phyloP scores from a whole-genome alignment of 2,329 filamentous ascomycete species.

The Rhinocladiella similis region DNA sequence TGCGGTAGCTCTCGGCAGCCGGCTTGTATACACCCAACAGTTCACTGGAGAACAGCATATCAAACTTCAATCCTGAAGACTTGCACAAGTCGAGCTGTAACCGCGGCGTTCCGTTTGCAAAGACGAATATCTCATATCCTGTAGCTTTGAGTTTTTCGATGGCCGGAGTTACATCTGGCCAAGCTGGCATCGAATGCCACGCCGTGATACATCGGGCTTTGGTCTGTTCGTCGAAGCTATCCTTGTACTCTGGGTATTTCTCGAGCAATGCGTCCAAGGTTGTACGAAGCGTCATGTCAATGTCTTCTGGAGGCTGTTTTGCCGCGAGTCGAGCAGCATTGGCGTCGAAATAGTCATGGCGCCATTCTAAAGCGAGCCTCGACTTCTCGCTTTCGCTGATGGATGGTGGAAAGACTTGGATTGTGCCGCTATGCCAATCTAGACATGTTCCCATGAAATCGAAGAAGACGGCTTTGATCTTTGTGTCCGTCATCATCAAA shows the following conservation, averaged over 20 bases:
- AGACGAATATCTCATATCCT: slow-evolving; percentile 49
- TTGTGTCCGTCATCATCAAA: slow-evolving; percentile 5
- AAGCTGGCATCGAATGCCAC: slow-evolving; percentile 54
- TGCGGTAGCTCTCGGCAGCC: slow-evolving; percentile 47
- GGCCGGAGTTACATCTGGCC: slow-evolving; percentile 52
- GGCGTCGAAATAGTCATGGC: slow-evolving; percentile 50
- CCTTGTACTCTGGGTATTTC: slow-evolving; percentile 24
- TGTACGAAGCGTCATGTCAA: slow-evolving; percentile 51
- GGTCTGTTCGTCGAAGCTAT: slow-evolving; percentile 18
- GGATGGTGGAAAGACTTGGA: slow-evolving; percentile 37
- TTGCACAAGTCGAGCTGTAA: not conserved
- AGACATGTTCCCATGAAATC: slow-evolving; percentile 62
- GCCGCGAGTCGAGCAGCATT: slow-evolving; percentile 41
- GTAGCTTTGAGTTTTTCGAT: slow-evolving; percentile 41
- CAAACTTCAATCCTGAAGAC: not conserved
- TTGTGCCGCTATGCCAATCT: slow-evolving; percentile 52
- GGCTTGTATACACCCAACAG: slow-evolving; percentile 44
- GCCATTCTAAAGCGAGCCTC: slow-evolving; percentile 52
- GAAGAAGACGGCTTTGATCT: slow-evolving; percentile 53
- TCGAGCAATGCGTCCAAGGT: slow-evolving; percentile 43
- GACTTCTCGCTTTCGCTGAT: slow-evolving; percentile 37
- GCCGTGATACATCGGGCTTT: slow-evolving; percentile 33
- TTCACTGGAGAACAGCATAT: not conserved
- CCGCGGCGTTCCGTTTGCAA: slow-evolving; percentile 52
- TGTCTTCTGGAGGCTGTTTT: slow-evolving; percentile 46